A percentile compares a stretch with the other conserved stretches of the same genome.
Evolutionary conservation across 805 yeast species (phyloP).

Genomic region (Saturnispora bothae): DNA sequence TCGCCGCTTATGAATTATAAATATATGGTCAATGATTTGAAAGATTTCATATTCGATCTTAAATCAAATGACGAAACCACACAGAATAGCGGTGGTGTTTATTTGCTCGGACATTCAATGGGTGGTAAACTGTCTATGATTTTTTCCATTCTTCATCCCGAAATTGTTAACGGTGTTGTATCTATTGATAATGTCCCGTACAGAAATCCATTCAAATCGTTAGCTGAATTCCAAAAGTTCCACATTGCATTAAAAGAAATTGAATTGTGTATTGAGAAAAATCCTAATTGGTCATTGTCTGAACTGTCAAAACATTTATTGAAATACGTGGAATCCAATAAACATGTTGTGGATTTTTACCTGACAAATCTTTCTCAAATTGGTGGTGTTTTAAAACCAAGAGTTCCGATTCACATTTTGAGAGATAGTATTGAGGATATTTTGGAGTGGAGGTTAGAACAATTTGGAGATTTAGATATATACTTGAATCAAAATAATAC

Average conservation of each 20-base stretch:
- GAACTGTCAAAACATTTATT: constrained; percentile 44
- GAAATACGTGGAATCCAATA: constrained; percentile 47
- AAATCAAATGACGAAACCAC: no score
- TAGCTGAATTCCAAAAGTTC: constrained; percentile 24
- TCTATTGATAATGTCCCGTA: constrained; percentile 78
- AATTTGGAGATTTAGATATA: constrained; percentile 19
- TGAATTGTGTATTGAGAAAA: constrained; percentile 7
- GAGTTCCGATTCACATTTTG: constrained; percentile 59
- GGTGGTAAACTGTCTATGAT: constrained; percentile 95
- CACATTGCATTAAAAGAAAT: constrained; percentile 17
- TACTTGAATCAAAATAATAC: constrained; percentile 34
- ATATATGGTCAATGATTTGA: constrained; percentile 75
- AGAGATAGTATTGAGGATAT: constrained; percentile 52
- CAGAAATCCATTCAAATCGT: constrained; percentile 33
- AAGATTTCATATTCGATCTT: constrained; percentile 41
- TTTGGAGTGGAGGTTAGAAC: constrained; percentile 39
- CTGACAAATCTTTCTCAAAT: constrained; percentile 48
- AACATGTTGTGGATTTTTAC: constrained; percentile 59
- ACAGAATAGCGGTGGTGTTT: constrained; percentile 29
- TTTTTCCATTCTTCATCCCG: constrained; percentile 56
- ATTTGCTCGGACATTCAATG: constrained; percentile 70
- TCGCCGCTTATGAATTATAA: constrained; percentile 57
- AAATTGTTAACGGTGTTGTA: constrained; percentile 45
- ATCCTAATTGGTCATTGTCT: constrained; percentile 34
- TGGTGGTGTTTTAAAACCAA: constrained; percentile 15